Conservation (phyloP, 345 rosid species). For the Acer negundo region DNA sequence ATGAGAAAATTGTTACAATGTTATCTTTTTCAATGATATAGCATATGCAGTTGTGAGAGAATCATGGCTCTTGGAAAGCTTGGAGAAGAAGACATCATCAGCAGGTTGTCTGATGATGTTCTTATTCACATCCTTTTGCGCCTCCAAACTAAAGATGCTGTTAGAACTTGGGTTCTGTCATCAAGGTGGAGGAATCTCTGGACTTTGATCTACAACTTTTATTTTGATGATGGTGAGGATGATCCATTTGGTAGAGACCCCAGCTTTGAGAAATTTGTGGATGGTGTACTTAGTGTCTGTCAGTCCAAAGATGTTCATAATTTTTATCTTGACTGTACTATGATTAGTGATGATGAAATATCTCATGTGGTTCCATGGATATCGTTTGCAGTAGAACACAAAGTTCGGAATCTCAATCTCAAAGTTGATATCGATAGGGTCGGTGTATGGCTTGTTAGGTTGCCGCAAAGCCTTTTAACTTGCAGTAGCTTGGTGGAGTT, state of each 20-base stretch:
- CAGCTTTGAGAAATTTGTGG: conserved; percentile 6
- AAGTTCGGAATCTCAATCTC: neutral
- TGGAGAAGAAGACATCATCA: neutral
- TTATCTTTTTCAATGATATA: too few relatives aligned
- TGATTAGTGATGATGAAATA: neutral
- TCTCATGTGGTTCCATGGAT: neutral
- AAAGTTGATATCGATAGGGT: neutral
- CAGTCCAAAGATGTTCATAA: neutral
- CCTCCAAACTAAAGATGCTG: neutral
- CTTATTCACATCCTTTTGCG: conserved; percentile 19
- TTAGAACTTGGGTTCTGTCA: conserved; percentile 12
- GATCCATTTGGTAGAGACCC: neutral
- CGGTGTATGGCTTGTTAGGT: neutral
- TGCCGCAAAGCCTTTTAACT: neutral
- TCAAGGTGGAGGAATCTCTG: conserved; percentile 21
- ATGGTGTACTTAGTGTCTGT: neutral
- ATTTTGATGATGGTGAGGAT: neutral
- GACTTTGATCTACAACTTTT: neutral
- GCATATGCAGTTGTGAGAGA: neutral
- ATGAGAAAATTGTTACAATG: neutral
- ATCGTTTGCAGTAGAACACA: neutral
- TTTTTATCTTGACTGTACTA: conserved; percentile 7
- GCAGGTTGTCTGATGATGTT: conserved; percentile 11
- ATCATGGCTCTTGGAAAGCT: neutral
- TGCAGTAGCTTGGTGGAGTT: neutral